Percentiles rank a stretch among this genome's conserved stretches.
Evolutionary conservation across 208 protist genomes (phyloP).

Genomic region (Leishmania tarentolae): DNA sequence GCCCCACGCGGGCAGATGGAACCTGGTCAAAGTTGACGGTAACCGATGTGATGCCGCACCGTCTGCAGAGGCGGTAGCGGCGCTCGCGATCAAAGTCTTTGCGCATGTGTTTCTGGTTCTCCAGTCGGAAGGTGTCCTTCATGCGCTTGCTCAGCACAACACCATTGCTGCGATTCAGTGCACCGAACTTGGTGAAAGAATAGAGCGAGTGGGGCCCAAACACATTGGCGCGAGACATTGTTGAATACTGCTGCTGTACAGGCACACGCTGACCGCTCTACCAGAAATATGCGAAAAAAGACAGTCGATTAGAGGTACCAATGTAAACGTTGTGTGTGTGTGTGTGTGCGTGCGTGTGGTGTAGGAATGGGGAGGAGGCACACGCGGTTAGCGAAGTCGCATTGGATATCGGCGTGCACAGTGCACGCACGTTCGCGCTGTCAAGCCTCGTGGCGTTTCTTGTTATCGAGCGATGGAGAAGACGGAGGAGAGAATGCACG

Average conservation of each 20-base stretch:
- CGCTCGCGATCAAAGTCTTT: slow-evolving; percentile 68
- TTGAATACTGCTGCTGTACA: background rate
- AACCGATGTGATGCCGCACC: slow-evolving; percentile 85
- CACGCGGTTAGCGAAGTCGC: background rate
- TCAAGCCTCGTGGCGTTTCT: background rate
- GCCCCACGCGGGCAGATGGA: slow-evolving; percentile 78
- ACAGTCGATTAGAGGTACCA: background rate
- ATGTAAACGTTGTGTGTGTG: background rate
- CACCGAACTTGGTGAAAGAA: slow-evolving; percentile 88
- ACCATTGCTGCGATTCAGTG: slow-evolving; percentile 50
- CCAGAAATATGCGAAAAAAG: background rate
- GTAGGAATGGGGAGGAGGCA: background rate
- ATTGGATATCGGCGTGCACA: background rate
- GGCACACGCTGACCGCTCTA: background rate
- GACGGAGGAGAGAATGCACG: background rate
- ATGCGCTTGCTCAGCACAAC: slow-evolving; percentile 63
- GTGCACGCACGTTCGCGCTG: background rate
- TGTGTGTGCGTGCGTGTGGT: background rate
- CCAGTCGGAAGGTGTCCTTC: slow-evolving; percentile 80
- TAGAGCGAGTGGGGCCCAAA: slow-evolving; percentile 84
- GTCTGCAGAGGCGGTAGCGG: slow-evolving; percentile 82
- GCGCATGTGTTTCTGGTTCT: slow-evolving; percentile 85
- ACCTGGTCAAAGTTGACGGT: slow-evolving; percentile 87
- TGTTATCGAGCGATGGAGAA: background rate
- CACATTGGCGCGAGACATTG: slow-evolving; percentile 79